Conservation (phyloP, 768 basidiomycete species). For the Phlebiopsis gigantea region DNA sequence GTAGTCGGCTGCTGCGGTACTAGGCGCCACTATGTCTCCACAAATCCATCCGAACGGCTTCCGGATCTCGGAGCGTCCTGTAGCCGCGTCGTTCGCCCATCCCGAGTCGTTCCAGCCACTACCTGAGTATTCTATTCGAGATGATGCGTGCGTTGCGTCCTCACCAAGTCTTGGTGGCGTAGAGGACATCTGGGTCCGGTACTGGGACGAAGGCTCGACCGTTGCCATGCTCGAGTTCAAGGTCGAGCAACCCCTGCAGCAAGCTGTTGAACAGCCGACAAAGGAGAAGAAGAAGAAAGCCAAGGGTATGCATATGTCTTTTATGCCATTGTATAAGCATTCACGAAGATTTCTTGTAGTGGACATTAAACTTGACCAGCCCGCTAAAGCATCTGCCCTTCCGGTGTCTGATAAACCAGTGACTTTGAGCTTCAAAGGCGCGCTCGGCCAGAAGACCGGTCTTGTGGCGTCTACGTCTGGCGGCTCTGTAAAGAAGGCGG, state of each 20-base stretch:
- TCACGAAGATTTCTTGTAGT: neutral
- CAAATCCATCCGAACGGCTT: conserved; percentile 90
- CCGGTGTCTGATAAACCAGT: conserved; percentile 80
- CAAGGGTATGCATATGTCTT: conserved; percentile 37
- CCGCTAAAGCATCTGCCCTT: conserved; percentile 57
- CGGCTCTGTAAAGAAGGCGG: conserved; percentile 26
- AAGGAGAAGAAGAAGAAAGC: conserved; percentile 53
- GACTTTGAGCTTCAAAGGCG: conserved; percentile 59
- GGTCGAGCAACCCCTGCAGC: conserved; percentile 53
- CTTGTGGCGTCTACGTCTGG: conserved; percentile 19
- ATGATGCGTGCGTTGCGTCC: conserved; percentile 71
- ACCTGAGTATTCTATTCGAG: conserved; percentile 65
- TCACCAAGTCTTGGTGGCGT: conserved; percentile 65
- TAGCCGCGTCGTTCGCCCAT: conserved; percentile 91
- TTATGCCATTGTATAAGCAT: neutral
- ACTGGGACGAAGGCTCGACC: conserved; percentile 89
- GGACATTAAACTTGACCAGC: conserved; percentile 17
- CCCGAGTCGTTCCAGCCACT: conserved; percentile 85
- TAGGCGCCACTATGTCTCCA: conserved; percentile 84
- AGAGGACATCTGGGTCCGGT: conserved; percentile 72
- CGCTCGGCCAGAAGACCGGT: conserved; percentile 16
- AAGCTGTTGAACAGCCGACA: conserved; percentile 29
- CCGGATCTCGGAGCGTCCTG: conserved; percentile 81
- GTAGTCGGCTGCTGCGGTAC: conserved; percentile 76
- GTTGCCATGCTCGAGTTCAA: conserved; percentile 74